Evolutionary conservation across 2,329 filamentous ascomycete species (phyloP), one percentile per base, ranked within the genome.

Genomic region (Lithohypha guttulata): DNA sequence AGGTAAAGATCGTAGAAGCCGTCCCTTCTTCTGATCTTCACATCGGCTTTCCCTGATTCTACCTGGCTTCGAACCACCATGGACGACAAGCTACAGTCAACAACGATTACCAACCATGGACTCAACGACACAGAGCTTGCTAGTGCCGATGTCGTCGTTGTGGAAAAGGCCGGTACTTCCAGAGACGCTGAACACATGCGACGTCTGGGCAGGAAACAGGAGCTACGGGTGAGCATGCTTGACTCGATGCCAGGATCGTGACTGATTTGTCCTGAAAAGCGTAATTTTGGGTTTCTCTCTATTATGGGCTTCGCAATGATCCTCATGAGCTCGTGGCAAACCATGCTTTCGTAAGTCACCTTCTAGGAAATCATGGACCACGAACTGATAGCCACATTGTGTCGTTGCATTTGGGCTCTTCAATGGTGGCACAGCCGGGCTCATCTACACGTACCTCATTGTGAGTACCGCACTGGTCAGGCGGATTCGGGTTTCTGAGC

Each of bases 131-230:
- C n/a, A n/a, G n/a, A n/a, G n/a, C n/a, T n/a, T n/a, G n/a, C n/a
- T n/a, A n/a, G n/a, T n/a, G 46, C 30, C 25, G 48, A 46, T 23
- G 45, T 46, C 8, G 19, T 23, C 8, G 22, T 36, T 13, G 6
- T 5, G 5, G 34, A 36, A 15, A 36, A 36, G 28, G 4, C 9
- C 10, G 34, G 34, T 27, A 53, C 49, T 17, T 46, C 50, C 14
- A 42, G 51, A 19, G 65, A 69, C 49, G 57, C 61, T 19, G 52
- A 51, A 19, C 62, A 71, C 41, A 66, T 71, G 62, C 56, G 57
- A 21, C 62, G 67, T 13, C 59, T 71, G 60, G 68, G 68, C 26
- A 71, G 70, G 53, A 56, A 58, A 14, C 67, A 70, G 41, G 64
- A 70, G 32, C 57, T 71, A 43, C 61, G 63, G 34, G 34, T 36